Evolutionary conservation across 163 green algal species (phyloP).

Genomic region (Chlamydomonas reinhardtii): DNA sequence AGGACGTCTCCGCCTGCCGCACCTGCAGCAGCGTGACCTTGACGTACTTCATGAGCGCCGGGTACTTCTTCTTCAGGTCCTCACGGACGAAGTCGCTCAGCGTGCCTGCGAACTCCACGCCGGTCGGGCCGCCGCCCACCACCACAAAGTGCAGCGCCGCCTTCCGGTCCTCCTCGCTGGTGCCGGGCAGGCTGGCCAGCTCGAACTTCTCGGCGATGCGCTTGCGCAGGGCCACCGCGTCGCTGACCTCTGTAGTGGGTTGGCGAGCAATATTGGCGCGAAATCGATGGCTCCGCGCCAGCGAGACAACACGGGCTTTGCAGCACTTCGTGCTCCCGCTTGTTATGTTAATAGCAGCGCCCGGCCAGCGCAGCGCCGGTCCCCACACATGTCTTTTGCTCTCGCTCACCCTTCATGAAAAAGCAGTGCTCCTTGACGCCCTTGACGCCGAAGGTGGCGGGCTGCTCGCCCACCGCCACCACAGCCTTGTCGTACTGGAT

Average conservation of each 20-base stretch:
- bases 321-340: too few species aligned
- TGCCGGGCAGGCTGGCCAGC: constrained; percentile 76
- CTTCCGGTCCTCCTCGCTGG: constrained; percentile 60
- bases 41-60: constrained; percentile 67
- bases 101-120: constrained; percentile 74
- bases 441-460: constrained; percentile 77
- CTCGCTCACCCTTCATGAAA: constrained; percentile 74
- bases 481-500: constrained; percentile 77
- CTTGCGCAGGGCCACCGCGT: constrained; percentile 68
- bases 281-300: too few species aligned
- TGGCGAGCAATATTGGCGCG: too few species aligned
- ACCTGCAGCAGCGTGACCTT: constrained; percentile 72
- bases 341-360: too few species aligned
- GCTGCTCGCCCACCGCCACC: constrained; percentile 75
- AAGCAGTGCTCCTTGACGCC: constrained; percentile 72
- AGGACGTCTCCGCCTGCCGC: not conserved
- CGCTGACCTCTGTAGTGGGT: constrained; percentile 61
- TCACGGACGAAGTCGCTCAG: constrained; percentile 59
- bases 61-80: constrained; percentile 65
- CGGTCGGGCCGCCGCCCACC: constrained; percentile 73
- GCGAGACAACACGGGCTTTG: too few species aligned
- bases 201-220: constrained; percentile 75
- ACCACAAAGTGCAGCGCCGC: constrained; percentile 65
- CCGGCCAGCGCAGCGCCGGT: too few species aligned
- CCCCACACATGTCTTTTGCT: too few species aligned